Conservation (phyloP, 148 eudicot species). For the Cornus florida region DNA sequence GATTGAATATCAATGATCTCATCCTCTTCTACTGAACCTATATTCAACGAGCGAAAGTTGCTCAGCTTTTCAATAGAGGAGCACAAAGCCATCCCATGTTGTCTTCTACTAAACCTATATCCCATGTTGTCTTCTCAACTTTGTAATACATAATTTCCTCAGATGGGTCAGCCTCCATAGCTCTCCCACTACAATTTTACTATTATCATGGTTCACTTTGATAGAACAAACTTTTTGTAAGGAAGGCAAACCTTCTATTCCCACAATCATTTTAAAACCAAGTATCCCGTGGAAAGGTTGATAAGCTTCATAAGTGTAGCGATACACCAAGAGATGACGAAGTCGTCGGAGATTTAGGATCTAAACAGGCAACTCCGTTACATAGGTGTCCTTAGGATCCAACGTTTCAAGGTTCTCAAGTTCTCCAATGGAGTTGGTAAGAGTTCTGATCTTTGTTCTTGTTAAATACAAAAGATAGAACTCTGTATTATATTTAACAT, state of each 20-base stretch:
- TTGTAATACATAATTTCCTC: neutral
- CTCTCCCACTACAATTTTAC: neutral
- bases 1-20: neutral
- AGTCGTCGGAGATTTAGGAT: conserved; percentile 11
- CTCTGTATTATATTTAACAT: no score
- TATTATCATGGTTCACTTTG: neutral
- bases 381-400: neutral
- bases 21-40: neutral
- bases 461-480: no score
- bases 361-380: conserved; percentile 7
- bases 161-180: neutral
- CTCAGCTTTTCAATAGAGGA: neutral
- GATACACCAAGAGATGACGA: neutral
- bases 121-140: no score
- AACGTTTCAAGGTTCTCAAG: conserved; percentile 7
- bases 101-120: no score
- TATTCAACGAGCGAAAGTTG: neutral
- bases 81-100: neutral
- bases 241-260: neutral
- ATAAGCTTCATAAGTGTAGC: neutral
- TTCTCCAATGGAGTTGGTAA: conserved; percentile 6
- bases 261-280: conserved; percentile 1
- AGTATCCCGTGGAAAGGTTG: neutral
- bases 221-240: conserved; percentile 5
- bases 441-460: neutral